phyloP scores from a whole-genome alignment of 108 stramenopile species.

The Aurantiochytrium sp. region DNA sequence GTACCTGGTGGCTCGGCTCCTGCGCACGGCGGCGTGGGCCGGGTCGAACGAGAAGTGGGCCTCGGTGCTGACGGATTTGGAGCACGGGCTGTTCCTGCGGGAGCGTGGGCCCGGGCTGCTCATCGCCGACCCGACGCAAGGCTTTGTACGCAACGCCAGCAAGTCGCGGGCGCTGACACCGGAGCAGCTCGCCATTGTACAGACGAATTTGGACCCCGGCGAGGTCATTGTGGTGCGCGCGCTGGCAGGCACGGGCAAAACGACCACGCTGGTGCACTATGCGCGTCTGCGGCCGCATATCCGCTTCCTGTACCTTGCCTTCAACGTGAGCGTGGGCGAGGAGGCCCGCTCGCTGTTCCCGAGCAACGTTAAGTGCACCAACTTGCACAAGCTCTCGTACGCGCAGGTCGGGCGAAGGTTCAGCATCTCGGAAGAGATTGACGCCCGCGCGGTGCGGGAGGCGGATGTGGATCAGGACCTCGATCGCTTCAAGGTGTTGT shows the following conservation, averaged over 20 bases:
- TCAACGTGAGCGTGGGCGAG: background rate
- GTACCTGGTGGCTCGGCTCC: background rate
- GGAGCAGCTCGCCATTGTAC: background rate
- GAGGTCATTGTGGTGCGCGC: background rate
- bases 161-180: background rate
- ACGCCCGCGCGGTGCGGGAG: background rate
- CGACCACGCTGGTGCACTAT: background rate
- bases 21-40: conserved; percentile 2
- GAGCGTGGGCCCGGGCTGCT: background rate
- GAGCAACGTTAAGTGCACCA: background rate
- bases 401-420: background rate
- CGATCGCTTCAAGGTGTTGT: background rate
- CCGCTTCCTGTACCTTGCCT: background rate
- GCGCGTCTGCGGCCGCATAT: background rate
- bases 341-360: background rate
- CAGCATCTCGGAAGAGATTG: background rate
- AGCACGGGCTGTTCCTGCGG: background rate
- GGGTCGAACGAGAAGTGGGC: background rate
- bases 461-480: background rate
- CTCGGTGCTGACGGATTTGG: background rate
- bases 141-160: background rate
- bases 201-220: background rate
- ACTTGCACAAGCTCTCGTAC: conserved; percentile 12
- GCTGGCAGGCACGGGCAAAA: conserved; percentile 18
- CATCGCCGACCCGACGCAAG: background rate